phyloP scores from a whole-genome alignment of 1,284 basidiomycete genomes.

The Cerrena zonata region DNA sequence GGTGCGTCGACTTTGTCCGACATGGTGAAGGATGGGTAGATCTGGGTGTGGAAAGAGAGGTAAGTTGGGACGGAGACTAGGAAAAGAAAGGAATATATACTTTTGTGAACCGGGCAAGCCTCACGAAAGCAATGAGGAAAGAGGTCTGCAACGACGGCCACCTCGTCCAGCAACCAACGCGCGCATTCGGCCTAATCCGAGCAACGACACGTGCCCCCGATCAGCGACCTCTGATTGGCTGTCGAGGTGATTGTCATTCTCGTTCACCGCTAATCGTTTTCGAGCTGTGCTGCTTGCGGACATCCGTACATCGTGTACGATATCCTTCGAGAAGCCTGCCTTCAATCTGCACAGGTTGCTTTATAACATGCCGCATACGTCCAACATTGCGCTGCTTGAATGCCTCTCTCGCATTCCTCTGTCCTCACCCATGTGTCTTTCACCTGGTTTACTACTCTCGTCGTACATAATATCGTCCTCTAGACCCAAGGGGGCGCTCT shows the following conservation, averaged over 20 bases:
- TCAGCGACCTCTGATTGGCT: no score
- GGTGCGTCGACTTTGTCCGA: constrained; percentile 59
- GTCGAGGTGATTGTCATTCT: no score
- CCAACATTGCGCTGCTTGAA: no score
- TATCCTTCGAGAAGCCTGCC: no score
- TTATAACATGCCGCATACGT: no score
- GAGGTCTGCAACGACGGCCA: neutral
- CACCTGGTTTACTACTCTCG: neutral
- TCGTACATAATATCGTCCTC: neutral
- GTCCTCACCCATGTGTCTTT: neutral
- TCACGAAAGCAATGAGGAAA: neutral
- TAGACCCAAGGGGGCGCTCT: no score
- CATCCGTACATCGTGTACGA: neutral
- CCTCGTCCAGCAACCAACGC: no score
- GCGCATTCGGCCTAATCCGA: no score
- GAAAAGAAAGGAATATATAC: neutral
- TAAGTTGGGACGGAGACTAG: neutral
- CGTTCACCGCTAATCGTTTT: neutral
- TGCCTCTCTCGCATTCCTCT: no score
- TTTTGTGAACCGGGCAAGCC: neutral
- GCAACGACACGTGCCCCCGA: no score
- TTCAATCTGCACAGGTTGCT: no score
- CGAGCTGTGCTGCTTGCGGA: neutral
- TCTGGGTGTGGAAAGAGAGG: neutral
- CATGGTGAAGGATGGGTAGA: constrained; percentile 34